Base-by-base conservation (phyloP, 2,329 filamentous ascomycete genomes). In the Cladosporium colombiae region DNA sequence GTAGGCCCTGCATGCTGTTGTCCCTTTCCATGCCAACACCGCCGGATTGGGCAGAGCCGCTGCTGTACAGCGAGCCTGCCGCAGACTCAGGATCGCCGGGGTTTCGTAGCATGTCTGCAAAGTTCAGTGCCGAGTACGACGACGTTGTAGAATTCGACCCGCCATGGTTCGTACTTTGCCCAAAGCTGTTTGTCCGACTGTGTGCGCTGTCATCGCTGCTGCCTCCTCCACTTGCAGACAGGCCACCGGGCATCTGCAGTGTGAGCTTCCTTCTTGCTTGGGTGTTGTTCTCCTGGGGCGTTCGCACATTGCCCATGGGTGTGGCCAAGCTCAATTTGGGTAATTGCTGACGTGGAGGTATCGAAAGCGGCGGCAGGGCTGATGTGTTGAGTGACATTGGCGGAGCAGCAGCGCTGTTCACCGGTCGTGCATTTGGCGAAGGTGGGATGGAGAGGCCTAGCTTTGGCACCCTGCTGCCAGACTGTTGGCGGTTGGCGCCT, bases 401-500 rank as follows among this genome's bases (percentile, higher is more conserved):
- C n/a, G 74, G 72, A 33, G 73, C 72, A 8, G 72, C 74, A 21
- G 78, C 69, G 57, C 74, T 75, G 66, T 82, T 78, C 61, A 95
- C 87, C 1, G 93, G 88, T 78, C 93, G 92, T 68, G 84, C 89
- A 79, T 88, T 94, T 58, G 92, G 91, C 40, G 92, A 96, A 0
- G 91, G 89, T 44, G 94, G 94, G 66, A 98, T 98, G 55, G 93
- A 91, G 65, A 98, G 86, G 53, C 93, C 94, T 66, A 98, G 85
- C 73, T 91, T 88, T 31, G 92, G 92, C 62, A 90, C 78, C 57
- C 67, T 74, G 31, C 60, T 67, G 29, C 67, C 73, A 46, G 70
- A 69, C 57, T 63, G 61, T 27, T 73, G 70, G 57, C 78, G 84
- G 72, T 88, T 85, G 70, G 82, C 83, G 69, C 91, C 91, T 46